Evolutionary conservation across 306 rosid species (phyloP).

Genomic region (Gastrolobium villosum): DNA sequence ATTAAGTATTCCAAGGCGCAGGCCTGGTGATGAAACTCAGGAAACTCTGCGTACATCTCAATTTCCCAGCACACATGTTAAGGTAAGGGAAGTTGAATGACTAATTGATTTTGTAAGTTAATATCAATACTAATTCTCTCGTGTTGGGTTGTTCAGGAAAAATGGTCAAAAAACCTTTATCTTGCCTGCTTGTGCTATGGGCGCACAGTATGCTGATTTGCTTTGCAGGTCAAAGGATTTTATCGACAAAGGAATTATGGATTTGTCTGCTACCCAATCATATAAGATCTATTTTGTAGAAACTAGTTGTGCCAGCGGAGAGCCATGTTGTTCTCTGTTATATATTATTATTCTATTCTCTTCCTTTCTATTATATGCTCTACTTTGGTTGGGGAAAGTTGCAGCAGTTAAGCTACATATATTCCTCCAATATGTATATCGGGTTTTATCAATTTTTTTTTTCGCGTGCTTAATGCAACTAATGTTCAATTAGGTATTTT

Average conservation of each 20-base stretch:
- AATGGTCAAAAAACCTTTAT: conserved; percentile 92
- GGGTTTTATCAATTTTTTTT: conserved; percentile 5
- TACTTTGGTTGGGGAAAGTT: conserved; percentile 33
- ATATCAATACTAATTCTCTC: neutral
- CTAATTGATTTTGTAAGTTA: conserved; percentile 24
- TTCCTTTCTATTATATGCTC: conserved; percentile 33
- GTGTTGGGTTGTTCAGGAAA: conserved; percentile 70
- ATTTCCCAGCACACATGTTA: conserved; percentile 95
- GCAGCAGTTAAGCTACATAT: conserved; percentile 27
- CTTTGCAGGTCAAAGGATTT: conserved; percentile 33
- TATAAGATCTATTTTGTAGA: conserved; percentile 21
- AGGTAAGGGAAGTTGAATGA: conserved; percentile 60
- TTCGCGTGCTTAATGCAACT: neutral
- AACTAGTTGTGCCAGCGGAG: conserved; percentile 38
- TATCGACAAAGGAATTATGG: conserved; percentile 37
- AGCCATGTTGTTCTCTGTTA: conserved; percentile 32
- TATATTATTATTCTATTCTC: conserved; percentile 35
- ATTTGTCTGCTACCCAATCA: conserved; percentile 31
- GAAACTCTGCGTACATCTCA: conserved; percentile 96
- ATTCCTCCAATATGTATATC: conserved; percentile 27
- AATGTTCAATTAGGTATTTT: conserved; percentile 5
- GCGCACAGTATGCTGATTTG: conserved; percentile 80
- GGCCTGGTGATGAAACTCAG: conserved; percentile 91
- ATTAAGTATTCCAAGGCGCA: conserved; percentile 90
- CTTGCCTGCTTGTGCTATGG: conserved; percentile 91